Evolutionary conservation across 2,329 filamentous ascomycete species (phyloP), one percentile per base, ranked within the genome.

Genomic region (Trichoderma oligosporum): DNA sequence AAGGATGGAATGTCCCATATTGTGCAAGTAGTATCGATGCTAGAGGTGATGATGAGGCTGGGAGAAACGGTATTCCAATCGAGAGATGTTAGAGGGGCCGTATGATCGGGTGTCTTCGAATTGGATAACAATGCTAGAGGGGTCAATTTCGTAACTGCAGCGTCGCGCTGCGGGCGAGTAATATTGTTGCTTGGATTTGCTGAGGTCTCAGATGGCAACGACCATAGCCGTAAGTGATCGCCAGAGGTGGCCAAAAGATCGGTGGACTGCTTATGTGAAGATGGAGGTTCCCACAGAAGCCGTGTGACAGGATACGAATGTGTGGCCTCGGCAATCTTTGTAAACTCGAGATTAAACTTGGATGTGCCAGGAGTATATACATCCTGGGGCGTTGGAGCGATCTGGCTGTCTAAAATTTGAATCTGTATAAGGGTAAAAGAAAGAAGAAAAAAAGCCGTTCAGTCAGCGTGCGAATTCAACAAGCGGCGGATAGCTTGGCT

Each of bases 1-100:
- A 99, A 79, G 1, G 94, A 97, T 3, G 94, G 94, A 56, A 99
- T 99, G 71, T 99, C 94, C 94, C 94, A 99, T 63, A 99, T 99
- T 4, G 94, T 99, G 75, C 94, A 99, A 5, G 94, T 99, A 1
- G 94, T 99, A 70, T 99, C 94, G 68, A 99, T 99, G 71, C 92
- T 97, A 3, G 92, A 97, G 1, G 94, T 99, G 67, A 99, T 99
- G 69, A 99, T 99, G 54, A 99, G 79, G 71, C 93, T 97, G 0
- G 94, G 94, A 22, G 91, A 96, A 52, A 99, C 87, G 1, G 90
- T 96, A 68, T 99, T 99, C 94, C 94, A 99, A 71, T 99, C 94
- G 45, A 99, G 80, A 14, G 92, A 97, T 1, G 94, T 99, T 58
- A 99, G 83, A 18, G 94, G 94, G 12, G 94, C 94, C 4, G 94